Evolutionary conservation across 1,139 yeast genomes (phyloP).

Genomic region (Zygotorulaspora mrakii): DNA sequence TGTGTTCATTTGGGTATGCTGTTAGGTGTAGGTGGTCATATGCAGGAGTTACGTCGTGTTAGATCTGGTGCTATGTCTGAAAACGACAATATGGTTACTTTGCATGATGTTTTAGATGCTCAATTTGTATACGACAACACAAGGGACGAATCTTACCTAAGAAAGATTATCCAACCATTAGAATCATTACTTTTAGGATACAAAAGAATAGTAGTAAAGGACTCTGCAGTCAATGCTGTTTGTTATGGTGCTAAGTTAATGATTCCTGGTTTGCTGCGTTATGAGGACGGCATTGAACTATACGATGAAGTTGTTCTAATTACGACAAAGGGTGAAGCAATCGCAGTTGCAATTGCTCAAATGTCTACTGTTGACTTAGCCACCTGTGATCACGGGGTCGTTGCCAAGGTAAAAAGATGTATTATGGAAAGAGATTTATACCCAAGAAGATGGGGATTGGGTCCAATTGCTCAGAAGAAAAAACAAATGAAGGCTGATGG

Average conservation of each 20-base stretch:
- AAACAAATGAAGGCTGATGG: slow-evolving; percentile 97
- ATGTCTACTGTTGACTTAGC: slow-evolving; percentile 98
- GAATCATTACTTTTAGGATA: slow-evolving; percentile 91
- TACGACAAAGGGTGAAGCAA: slow-evolving; percentile 99
- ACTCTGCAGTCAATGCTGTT: slow-evolving; percentile 95
- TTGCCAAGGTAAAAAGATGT: slow-evolving; percentile 97
- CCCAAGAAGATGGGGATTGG: slow-evolving; percentile 99
- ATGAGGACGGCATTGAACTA: slow-evolving; percentile 95
- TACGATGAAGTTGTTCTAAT: slow-evolving; percentile 97
- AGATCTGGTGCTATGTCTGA: slow-evolving; percentile 95
- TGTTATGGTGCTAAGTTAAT: slow-evolving; percentile 98
- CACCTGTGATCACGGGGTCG: slow-evolving; percentile 96
- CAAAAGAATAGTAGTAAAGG: slow-evolving; percentile 96
- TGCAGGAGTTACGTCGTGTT: slow-evolving; percentile 99
- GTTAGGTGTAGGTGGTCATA: slow-evolving; percentile 97
- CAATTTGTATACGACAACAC: slow-evolving; percentile 97
- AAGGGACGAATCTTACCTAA: slow-evolving; percentile 90
- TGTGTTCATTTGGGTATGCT: slow-evolving; percentile 99
- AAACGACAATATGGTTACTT: slow-evolving; percentile 85
- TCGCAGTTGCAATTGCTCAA: slow-evolving; percentile 97
- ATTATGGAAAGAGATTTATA: slow-evolving; percentile 99
- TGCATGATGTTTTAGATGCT: slow-evolving; percentile 96
- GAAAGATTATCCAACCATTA: slow-evolving; percentile 92
- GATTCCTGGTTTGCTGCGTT: slow-evolving; percentile 97
- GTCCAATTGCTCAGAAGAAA: slow-evolving; percentile 98